A percentile compares a stretch with the other conserved stretches of the same genome.
Evolutionary conservation across 257 asterid species (phyloP).

Genomic region (Fraxinus americana): DNA sequence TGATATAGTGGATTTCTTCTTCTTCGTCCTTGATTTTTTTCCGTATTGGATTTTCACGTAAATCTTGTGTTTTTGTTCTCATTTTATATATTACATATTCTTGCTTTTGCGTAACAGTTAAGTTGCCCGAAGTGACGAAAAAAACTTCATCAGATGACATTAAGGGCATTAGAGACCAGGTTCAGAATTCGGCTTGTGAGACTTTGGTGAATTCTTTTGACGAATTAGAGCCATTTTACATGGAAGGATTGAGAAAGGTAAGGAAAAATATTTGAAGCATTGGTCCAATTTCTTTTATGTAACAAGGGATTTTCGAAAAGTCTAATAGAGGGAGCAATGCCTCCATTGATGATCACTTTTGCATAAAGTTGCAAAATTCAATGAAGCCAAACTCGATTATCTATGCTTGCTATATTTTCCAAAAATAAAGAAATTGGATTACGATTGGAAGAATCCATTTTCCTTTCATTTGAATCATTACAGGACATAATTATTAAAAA

Average conservation of each 20-base stretch:
- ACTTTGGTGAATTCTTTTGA: too few relatives aligned
- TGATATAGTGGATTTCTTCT: too few relatives aligned
- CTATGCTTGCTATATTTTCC: conserved; percentile 30
- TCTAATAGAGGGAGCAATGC: conserved; percentile 23
- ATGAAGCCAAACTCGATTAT: conserved; percentile 30
- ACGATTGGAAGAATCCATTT: conserved; percentile 35
- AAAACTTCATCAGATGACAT: too few relatives aligned
- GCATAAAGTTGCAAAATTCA: conserved; percentile 34
- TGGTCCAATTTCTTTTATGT: conserved; percentile 50
- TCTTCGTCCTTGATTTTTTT: too few relatives aligned
- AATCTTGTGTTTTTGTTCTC: too few relatives aligned
- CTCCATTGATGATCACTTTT: conserved; percentile 20
- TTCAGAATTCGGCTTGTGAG: too few relatives aligned
- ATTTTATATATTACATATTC: too few relatives aligned
- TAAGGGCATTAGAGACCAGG: too few relatives aligned
- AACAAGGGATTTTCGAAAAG: conserved; percentile 23
- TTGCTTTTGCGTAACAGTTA: too few relatives aligned
- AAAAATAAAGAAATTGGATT: conserved; percentile 31
- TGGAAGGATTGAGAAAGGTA: conserved; percentile 29
- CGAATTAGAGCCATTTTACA: conserved; percentile 30
- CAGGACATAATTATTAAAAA: conserved; percentile 15
- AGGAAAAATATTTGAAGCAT: conserved; percentile 47
- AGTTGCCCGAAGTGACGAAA: too few relatives aligned
- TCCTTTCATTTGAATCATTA: conserved; percentile 35
- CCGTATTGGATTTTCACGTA: too few relatives aligned